phyloP scores from a whole-genome alignment of 1,284 basidiomycete species.

The Cutaneotrichosporon mucoides region DNA sequence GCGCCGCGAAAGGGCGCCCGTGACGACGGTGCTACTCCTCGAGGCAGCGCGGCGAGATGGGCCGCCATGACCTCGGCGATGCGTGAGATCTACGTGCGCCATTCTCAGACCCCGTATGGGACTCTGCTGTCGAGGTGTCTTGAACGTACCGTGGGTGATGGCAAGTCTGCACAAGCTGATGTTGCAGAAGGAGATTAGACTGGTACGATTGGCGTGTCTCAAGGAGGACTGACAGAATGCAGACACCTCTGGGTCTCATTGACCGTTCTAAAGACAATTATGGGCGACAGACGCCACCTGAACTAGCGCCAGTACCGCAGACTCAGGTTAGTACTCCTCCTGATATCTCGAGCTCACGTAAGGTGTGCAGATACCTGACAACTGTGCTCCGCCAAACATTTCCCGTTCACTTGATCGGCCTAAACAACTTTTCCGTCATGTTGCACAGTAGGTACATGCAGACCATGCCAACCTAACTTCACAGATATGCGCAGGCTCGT shows the following conservation, averaged over 20 bases:
- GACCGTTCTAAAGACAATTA: background rate
- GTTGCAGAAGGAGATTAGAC: conserved; percentile 10
- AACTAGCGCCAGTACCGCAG: conserved; percentile 9
- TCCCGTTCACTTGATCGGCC: conserved; percentile 72
- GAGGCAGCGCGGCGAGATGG: background rate
- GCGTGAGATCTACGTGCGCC: conserved; percentile 27
- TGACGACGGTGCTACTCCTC: background rate
- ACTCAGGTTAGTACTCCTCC: conserved; percentile 50
- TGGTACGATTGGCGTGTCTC: conserved; percentile 1
- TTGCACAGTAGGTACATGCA: conserved; percentile 56
- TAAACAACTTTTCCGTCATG: conserved; percentile 63
- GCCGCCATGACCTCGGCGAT: conserved; percentile 11
- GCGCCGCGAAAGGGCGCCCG: background rate
- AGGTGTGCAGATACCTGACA: conserved; percentile 69
- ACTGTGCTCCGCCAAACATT: conserved; percentile 66
- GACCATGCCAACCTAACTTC: background rate
- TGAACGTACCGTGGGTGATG: conserved; percentile 10
- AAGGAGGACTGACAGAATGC: background rate
- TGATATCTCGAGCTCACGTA: background rate
- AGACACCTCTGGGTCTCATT: background rate
- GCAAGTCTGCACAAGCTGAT: background rate
- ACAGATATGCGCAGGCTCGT: conserved; percentile 71
- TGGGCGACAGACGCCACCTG: background rate
- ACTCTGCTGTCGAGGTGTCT: conserved; percentile 15
- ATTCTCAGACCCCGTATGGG: conserved; percentile 21